A percentile compares a stretch with the other conserved stretches of the same genome.
phyloP scores from a whole-genome alignment of 208 protist species.

The Leishmania lainsoni region DNA sequence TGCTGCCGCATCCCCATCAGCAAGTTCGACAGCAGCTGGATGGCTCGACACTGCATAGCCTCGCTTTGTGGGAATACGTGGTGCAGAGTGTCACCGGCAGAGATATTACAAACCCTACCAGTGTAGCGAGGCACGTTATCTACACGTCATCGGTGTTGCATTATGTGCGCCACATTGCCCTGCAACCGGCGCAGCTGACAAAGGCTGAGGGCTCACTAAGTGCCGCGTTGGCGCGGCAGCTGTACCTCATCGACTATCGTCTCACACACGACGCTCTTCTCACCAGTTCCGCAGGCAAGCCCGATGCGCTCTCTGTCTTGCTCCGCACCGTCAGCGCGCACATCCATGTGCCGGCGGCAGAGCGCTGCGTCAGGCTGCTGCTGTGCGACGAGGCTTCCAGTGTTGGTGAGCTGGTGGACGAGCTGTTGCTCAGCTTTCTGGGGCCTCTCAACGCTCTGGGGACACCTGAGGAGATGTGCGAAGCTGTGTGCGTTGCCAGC shows the following conservation, averaged over 20 bases:
- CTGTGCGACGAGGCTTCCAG: not conserved
- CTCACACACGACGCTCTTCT: not conserved
- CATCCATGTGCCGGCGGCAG: not conserved
- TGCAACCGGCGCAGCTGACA: not conserved
- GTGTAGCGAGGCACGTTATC: not conserved
- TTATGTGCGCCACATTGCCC: slow-evolving; percentile 2
- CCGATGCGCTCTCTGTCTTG: slow-evolving; percentile 9
- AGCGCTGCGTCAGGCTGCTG: slow-evolving; percentile 9
- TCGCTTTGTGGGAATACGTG: slow-evolving; percentile 21
- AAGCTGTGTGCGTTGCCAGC: slow-evolving; percentile 14
- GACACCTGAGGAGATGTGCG: slow-evolving; percentile 9
- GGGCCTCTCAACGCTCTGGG: slow-evolving; percentile 14
- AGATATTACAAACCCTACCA: not conserved
- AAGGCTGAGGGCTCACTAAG: not conserved
- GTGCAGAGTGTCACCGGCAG: not conserved
- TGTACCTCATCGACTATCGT: not conserved
- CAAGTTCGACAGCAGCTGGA: not conserved
- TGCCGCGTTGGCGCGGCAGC: not conserved
- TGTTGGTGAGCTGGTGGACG: slow-evolving; percentile 9
- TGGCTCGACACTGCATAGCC: not conserved
- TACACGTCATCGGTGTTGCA: not conserved
- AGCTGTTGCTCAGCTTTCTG: slow-evolving; percentile 5
- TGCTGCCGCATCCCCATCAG: slow-evolving; percentile 15
- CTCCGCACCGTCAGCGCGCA: slow-evolving; percentile 16
- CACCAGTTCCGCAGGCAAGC: not conserved